Percentiles rank a stretch among this genome's conserved stretches.
Evolutionary conservation across 768 basidiomycete species (phyloP).

Genomic region (Pleurotus platypus): DNA sequence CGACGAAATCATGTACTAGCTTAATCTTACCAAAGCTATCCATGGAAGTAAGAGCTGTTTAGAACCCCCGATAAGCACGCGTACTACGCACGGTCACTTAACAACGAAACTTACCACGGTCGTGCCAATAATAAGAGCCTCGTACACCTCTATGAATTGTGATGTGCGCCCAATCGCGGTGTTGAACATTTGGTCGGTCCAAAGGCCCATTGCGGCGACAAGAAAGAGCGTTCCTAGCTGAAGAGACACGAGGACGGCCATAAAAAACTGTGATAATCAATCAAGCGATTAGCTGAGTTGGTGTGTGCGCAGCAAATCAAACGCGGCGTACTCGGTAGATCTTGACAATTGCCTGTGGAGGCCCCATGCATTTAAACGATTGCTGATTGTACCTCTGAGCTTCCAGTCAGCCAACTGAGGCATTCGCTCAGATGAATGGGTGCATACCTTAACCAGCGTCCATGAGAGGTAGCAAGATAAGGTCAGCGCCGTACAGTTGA

Average conservation of each 20-base stretch:
- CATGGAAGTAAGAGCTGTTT: conserved; percentile 45
- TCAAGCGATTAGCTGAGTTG: background rate
- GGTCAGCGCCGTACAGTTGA: conserved; percentile 40
- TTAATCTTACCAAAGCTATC: conserved; percentile 40
- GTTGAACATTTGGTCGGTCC: conserved; percentile 51
- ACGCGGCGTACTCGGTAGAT: conserved; percentile 41
- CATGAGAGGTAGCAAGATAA: conserved; percentile 41
- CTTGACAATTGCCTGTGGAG: conserved; percentile 43
- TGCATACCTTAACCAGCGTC: conserved; percentile 37
- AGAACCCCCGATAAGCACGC: background rate
- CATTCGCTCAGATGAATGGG: background rate
- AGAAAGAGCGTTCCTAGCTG: conserved; percentile 54
- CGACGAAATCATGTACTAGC: background rate
- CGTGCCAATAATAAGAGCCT: conserved; percentile 41
- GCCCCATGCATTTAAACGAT: conserved; percentile 51
- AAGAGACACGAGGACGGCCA: conserved; percentile 49
- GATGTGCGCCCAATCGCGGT: conserved; percentile 42
- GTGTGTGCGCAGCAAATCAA: background rate
- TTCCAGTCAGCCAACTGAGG: background rate
- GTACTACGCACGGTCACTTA: background rate
- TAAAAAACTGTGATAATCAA: conserved; percentile 37
- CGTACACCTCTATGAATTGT: conserved; percentile 34
- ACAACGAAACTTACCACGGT: conserved; percentile 31
- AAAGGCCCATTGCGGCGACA: conserved; percentile 46
- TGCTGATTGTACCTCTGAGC: conserved; percentile 39